These are phyloP conservation scores for Cryptosporidium andersoni DNA, from an alignment of 169 alveolate species.

Conservation along the genomic window DNA sequence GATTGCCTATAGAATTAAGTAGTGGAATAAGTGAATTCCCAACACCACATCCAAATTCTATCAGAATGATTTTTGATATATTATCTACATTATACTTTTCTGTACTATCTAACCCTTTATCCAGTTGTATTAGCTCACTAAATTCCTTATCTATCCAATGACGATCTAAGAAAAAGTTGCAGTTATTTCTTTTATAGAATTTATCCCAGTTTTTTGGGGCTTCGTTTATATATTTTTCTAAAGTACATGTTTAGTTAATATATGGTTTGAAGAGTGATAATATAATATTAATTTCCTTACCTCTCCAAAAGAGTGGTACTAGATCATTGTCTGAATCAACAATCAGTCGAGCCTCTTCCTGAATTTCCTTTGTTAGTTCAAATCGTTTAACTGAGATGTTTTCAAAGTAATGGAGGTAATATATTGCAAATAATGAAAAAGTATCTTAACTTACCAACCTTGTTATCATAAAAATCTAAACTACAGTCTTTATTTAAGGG, in stretches of 20 bases:
- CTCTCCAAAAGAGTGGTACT: conserved; percentile 54
- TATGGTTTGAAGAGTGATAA: not conserved
- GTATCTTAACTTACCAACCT: conserved; percentile 31
- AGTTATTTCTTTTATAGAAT: conserved; percentile 87
- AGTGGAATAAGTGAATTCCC: conserved; percentile 92
- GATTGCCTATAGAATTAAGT: conserved; percentile 74
- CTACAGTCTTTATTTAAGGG: conserved; percentile 23
- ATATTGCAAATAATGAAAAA: not conserved
- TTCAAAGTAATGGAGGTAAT: not conserved
- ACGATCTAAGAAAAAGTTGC: conserved; percentile 90
- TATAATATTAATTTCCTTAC: not conserved
- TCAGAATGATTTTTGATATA: conserved; percentile 69
- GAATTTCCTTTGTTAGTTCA: conserved; percentile 47
- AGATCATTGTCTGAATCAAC: conserved; percentile 57
- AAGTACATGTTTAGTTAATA: not conserved
- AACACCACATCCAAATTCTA: conserved; percentile 94
- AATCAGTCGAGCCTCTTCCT: conserved; percentile 11
- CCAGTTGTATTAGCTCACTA: conserved; percentile 78
- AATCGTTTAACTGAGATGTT: conserved; percentile 13
- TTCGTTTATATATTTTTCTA: conserved; percentile 80
- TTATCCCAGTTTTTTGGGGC: conserved; percentile 89
- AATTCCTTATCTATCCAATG: conserved; percentile 89
- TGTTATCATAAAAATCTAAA: conserved; percentile 40
- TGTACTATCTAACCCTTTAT: conserved; percentile 14
- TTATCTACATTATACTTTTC: conserved; percentile 36